Conservation (phyloP, 192 early-diverging fungal species). For the Backusella australiensis region DNA sequence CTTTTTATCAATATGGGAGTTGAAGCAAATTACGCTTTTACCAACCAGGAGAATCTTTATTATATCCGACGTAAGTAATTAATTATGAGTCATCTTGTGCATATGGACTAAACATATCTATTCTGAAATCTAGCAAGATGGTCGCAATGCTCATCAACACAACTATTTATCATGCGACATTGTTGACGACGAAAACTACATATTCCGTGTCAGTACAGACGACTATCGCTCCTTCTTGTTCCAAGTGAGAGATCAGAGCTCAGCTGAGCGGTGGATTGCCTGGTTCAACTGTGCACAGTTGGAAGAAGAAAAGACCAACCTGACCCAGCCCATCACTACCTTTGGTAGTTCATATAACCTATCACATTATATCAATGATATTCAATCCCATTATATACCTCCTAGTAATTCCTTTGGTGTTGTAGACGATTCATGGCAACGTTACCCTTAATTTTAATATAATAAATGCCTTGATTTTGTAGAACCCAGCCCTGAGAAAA, state of each 20-base stretch:
- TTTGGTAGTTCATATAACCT: constrained; percentile 6
- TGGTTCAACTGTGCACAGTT: constrained; percentile 25
- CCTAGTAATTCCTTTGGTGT: not conserved
- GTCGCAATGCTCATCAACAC: not conserved
- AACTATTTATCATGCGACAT: constrained; percentile 5
- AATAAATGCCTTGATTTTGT: not conserved
- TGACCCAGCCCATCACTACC: not conserved
- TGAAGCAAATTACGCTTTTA: constrained; percentile 26
- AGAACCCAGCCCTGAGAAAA: not conserved
- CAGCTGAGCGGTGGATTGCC: constrained; percentile 17
- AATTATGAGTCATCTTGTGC: not conserved
- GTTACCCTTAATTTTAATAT: not conserved
- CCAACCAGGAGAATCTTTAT: constrained; percentile 22
- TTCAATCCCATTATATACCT: constrained; percentile 2
- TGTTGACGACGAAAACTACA: not conserved
- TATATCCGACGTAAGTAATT: constrained; percentile 19
- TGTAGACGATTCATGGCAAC: not conserved
- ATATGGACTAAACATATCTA: not conserved
- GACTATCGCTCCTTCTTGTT: not conserved
- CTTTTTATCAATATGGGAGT: constrained; percentile 32
- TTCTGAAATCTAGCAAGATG: not conserved
- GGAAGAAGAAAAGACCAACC: not conserved
- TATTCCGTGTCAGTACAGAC: constrained; percentile 18
- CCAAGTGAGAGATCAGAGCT: constrained; percentile 24
- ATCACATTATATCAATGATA: constrained; percentile 5